Base-by-base conservation (phyloP, 2,329 filamentous ascomycete species). In the Calonectria multiphialidica region DNA sequence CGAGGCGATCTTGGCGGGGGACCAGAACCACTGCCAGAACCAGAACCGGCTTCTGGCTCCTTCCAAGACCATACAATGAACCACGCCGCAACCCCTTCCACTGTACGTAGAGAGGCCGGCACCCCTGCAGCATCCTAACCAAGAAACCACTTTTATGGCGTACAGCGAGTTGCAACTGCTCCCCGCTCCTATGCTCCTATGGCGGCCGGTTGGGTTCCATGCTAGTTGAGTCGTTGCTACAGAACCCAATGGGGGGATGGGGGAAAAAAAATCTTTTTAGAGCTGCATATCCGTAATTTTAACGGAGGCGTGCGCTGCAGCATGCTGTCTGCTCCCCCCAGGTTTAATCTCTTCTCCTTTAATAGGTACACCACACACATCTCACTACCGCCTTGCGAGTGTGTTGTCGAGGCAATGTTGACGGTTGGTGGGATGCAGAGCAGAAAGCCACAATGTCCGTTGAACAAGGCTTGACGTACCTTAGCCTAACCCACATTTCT, bases 331-430 rank as follows among this genome's bases (percentile, higher is more conserved):
- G 21, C 57, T 62, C 65, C 37, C 35, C 47, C 37, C 33, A 40
- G 28, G 47, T 28, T 28, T 37, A 62, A 62, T 62, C 16, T 37
- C 63, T 42, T 30, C 59, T 45, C 45, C 33, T 64, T 68, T 71
- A 59, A 64, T 71, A 68, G 25, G 40, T 55, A 53, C 69, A 71
- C 69, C 50, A 70, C 68, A 70, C 68, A 59, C 28, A 59, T 64
- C 64, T 49, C n/a, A 40, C 18, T 23, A 42, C 13, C 16, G 8
- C 42, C 42, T 62, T 62, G 49, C 8, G 53, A 25, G 33, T 28
- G 35, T 59, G 61, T 47, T 50, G 28, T 64, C 37, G 47, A 47
- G 47, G 37, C 16, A 45, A 55, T 42, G 30, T 40, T 45, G 44
- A 62, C 55, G 55, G 63, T 66, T 71, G 55, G 44, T 42, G 55